These are phyloP conservation scores for Porogramme epimiltina DNA, from an alignment of 1,284 basidiomycete genomes.

Conservation along the genomic window DNA sequence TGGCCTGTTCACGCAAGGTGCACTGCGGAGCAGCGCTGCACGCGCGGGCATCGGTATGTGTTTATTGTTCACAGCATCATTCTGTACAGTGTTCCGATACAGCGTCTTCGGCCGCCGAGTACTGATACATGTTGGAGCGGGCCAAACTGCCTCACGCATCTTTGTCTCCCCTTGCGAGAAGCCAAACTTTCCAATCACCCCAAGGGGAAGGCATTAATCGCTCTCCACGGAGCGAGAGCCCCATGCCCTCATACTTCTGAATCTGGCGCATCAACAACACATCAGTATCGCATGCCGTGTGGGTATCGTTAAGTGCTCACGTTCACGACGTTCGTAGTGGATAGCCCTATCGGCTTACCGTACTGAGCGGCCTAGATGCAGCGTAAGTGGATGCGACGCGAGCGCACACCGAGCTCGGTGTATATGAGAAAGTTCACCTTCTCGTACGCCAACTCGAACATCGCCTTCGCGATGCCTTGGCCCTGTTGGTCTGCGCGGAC, in stretches of 20 bases:
- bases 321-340: slow-evolving; percentile 17
- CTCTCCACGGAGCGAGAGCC: slow-evolving; percentile 8
- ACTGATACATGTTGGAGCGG: too few relatives aligned
- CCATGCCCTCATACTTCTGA: slow-evolving; percentile 14
- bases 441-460: slow-evolving; percentile 12
- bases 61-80: too few relatives aligned
- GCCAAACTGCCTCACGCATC: too few relatives aligned
- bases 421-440: slow-evolving; percentile 1
- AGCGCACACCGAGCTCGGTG: too few relatives aligned
- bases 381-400: neutral
- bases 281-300: neutral
- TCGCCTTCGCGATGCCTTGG: slow-evolving; percentile 13
- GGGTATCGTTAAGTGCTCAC: slow-evolving; percentile 2
- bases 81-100: too few relatives aligned
- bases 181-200: neutral
- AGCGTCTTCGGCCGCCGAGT: too few relatives aligned
- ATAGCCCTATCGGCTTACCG: slow-evolving; percentile 11
- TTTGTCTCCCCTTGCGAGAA: neutral
- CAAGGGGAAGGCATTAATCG: slow-evolving; percentile 14
- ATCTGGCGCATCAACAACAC: slow-evolving; percentile 1
- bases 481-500: slow-evolving; percentile 16
- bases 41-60: too few relatives aligned
- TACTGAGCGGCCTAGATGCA: slow-evolving; percentile 8
- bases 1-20: too few relatives aligned
- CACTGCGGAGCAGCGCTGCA: too few relatives aligned